These are phyloP conservation scores for Globisporangium nagaii DNA, from an alignment of 352 stramenopile species.

Conservation along the genomic window DNA sequence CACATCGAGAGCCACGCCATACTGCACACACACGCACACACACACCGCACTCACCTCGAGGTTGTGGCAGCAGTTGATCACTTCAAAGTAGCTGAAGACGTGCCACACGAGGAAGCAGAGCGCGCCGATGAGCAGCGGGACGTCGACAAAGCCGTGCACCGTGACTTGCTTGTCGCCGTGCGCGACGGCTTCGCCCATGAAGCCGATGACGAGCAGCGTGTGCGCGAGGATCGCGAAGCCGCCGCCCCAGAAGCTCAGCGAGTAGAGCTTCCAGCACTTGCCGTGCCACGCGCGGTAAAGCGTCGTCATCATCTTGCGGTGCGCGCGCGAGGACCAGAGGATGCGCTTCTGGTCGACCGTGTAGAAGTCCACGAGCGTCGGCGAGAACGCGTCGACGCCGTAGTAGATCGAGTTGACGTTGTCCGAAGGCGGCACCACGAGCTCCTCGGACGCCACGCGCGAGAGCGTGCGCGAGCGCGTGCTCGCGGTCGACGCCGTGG, in stretches of 20 bases:
- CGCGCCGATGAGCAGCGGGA: constrained; percentile 52
- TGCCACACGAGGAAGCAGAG: constrained; percentile 54
- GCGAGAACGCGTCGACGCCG: constrained; percentile 80
- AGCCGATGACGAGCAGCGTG: constrained; percentile 53
- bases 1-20: too few relatives aligned
- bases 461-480: constrained; percentile 11
- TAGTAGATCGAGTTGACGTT: constrained; percentile 84
- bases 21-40: too few relatives aligned
- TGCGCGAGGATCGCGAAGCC: constrained; percentile 51
- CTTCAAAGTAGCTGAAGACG: constrained; percentile 74
- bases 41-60: constrained; percentile 32
- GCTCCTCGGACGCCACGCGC: constrained; percentile 67
- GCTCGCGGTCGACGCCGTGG: constrained; percentile 30
- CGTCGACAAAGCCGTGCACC: constrained; percentile 45
- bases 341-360: constrained; percentile 81
- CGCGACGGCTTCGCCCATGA: constrained; percentile 47
- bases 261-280: constrained; percentile 62
- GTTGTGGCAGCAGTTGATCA: constrained; percentile 87
- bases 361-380: constrained; percentile 85
- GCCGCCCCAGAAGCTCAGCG: constrained; percentile 70
- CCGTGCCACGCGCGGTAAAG: constrained; percentile 71
- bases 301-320: constrained; percentile 89
- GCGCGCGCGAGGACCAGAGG: constrained; percentile 79
- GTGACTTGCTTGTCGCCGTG: constrained; percentile 24
- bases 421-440: constrained; percentile 70